Evolutionary conservation across 495 filamentous ascomycete species (phyloP), one percentile per base, ranked within the genome.

Genomic region (Xylaria grammica): DNA sequence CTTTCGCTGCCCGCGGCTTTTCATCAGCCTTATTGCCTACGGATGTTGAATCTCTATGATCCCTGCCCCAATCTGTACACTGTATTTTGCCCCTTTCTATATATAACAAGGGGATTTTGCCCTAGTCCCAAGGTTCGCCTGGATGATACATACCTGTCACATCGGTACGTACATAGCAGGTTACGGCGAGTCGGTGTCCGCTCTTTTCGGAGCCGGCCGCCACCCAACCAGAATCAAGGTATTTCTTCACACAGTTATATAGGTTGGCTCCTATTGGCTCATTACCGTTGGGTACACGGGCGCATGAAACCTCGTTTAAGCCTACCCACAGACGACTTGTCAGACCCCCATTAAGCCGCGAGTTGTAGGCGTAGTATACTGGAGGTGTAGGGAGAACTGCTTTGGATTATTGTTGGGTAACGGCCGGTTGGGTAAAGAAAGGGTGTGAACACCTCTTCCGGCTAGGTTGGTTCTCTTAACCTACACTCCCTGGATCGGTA

Each of bases 121-220:
- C 29, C 36, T n/a, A 19, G 53, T 24, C 6, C 34, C 34, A 46
- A 32, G 17, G 24, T 32, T 27, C 9, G 10, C 53, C 9, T 56
- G 34, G 53, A n/a, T n/a, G n/a, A n/a, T n/a, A n/a, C n/a, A n/a
- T n/a, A n/a, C n/a, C n/a, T n/a, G n/a, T n/a, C n/a, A n/a, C n/a
- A 30, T n/a, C 11, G 19, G n/a, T 26, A 40, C 26, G 34, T 30
- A 2, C 10, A 45, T 27, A 15, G n/a, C n/a, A n/a, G n/a, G n/a
- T n/a, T n/a, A n/a, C n/a, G 56, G n/a, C 29, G 56, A 24, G 56
- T 48, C 44, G 56, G 53, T 15, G 30, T 50, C 29, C 40, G 34
- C 13, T 52, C 30, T 27, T 50, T 29, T 55, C 50, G 60, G 60
- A 63, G 24, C n/a, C 50, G 60, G 50, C 60, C 60, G 60, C 44